A percentile compares a stretch with the other conserved stretches of the same genome.
phyloP scores from a whole-genome alignment of 805 yeast genomes.

The Scheffersomyces stipitis region DNA sequence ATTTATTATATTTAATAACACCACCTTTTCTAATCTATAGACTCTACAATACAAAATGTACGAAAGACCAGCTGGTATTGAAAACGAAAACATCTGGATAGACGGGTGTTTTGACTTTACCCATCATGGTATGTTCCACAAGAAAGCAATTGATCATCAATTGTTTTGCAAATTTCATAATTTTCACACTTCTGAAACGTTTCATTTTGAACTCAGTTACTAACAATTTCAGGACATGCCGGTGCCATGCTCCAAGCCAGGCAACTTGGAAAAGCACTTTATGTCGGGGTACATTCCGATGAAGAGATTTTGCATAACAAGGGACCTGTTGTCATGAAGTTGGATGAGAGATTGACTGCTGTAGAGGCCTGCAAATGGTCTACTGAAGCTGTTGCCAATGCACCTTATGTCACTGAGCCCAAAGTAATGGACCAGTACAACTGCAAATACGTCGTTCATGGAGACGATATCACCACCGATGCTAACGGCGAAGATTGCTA shows the following conservation, averaged over 20 bases:
- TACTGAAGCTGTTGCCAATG: slow-evolving; percentile 63
- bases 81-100: slow-evolving; percentile 72
- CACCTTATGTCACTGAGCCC: slow-evolving; percentile 94
- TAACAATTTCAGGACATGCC: slow-evolving; percentile 69
- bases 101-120: slow-evolving; percentile 99
- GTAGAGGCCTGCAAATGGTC: slow-evolving; percentile 92
- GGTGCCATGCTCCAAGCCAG: slow-evolving; percentile 96
- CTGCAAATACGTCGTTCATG: slow-evolving; percentile 94
- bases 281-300: slow-evolving; percentile 91
- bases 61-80: slow-evolving; percentile 43
- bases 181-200: too few relatives aligned
- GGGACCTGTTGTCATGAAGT: slow-evolving; percentile 91
- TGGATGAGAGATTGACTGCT: slow-evolving; percentile 78
- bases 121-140: slow-evolving; percentile 70
- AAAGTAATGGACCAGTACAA: slow-evolving; percentile 67
- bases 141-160: too few relatives aligned
- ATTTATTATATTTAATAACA: too few relatives aligned
- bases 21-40: too few relatives aligned
- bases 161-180: too few relatives aligned
- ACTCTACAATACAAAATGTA: slow-evolving; percentile 22
- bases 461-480: slow-evolving; percentile 96
- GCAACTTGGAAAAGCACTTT: slow-evolving; percentile 70
- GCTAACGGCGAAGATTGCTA: slow-evolving; percentile 95
- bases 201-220: too few relatives aligned
- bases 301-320: slow-evolving; percentile 79